Evolutionary conservation across 148 eudicot species (phyloP).

Genomic region (Cornus kousa): DNA sequence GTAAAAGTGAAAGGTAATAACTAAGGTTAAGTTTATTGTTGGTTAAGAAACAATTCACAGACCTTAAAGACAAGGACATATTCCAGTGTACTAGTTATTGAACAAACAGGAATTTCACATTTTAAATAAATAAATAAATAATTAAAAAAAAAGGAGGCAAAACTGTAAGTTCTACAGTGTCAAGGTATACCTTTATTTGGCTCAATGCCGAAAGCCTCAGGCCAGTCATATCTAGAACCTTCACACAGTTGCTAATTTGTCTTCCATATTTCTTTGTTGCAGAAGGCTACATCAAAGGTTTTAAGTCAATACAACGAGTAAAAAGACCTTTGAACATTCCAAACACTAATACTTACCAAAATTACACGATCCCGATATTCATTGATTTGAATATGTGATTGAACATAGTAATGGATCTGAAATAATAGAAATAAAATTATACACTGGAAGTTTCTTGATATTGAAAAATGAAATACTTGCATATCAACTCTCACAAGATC

Average conservation of each 20-base stretch:
- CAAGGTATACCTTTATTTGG: constrained; percentile 70
- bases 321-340: neutral
- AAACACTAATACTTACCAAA: constrained; percentile 46
- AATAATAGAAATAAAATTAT: constrained; percentile 12
- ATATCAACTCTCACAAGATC: neutral
- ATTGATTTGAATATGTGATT: constrained; percentile 90
- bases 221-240: constrained; percentile 90
- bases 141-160: neutral
- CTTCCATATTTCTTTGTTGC: constrained; percentile 64
- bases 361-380: constrained; percentile 86
- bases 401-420: constrained; percentile 79
- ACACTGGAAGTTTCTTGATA: constrained; percentile 1
- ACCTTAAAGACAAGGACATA: neutral
- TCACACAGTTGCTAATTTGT: constrained; percentile 67
- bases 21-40: neutral
- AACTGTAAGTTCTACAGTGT: neutral
- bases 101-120: neutral
- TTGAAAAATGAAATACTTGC: neutral
- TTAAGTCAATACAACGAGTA: neutral
- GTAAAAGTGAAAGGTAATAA: neutral
- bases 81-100: neutral
- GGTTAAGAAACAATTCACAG: neutral
- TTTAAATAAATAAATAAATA: too few relatives aligned
- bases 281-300: constrained; percentile 48
- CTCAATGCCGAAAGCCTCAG: constrained; percentile 74